Percentiles rank a stretch among this genome's conserved stretches.
Evolutionary conservation across 805 yeast genomes (phyloP).

Genomic region (Kodamaea laetipori): DNA sequence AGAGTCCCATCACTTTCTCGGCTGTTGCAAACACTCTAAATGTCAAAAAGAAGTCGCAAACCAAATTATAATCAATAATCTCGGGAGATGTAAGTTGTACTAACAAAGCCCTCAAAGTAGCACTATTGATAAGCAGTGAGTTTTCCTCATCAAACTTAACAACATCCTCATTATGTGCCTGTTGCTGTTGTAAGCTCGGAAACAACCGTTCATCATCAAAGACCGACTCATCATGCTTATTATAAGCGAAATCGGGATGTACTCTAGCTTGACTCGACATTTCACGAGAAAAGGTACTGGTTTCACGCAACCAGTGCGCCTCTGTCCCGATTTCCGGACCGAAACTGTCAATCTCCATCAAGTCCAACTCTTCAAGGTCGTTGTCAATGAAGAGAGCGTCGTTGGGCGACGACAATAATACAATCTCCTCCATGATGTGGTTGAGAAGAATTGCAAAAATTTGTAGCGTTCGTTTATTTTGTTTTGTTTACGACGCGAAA

Average conservation of each 20-base stretch:
- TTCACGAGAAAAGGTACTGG: background rate
- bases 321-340: background rate
- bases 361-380: slow-evolving; percentile 9
- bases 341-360: slow-evolving; percentile 4
- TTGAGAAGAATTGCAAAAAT: background rate
- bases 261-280: slow-evolving; percentile 10
- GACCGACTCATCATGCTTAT: slow-evolving; percentile 38
- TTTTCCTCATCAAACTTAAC: slow-evolving; percentile 39
- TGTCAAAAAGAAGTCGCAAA: slow-evolving; percentile 85
- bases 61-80: slow-evolving; percentile 70
- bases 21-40: slow-evolving; percentile 69
- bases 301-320: background rate
- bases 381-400: slow-evolving; percentile 13
- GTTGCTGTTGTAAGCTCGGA: slow-evolving; percentile 30
- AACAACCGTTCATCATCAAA: slow-evolving; percentile 39
- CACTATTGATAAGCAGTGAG: slow-evolving; percentile 37
- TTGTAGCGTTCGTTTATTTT: background rate
- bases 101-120: slow-evolving; percentile 49
- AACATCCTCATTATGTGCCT: slow-evolving; percentile 19
- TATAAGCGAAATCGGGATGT: slow-evolving; percentile 31
- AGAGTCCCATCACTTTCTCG: slow-evolving; percentile 57
- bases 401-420: slow-evolving; percentile 12
- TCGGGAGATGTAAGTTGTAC: slow-evolving; percentile 72
- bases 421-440: slow-evolving; percentile 8
- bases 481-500: slow-evolving; percentile 1